Percentiles rank a stretch among this genome's conserved stretches.
Evolutionary conservation across 2,329 filamentous ascomycete genomes (phyloP).

Genomic region (Hirsutella minnesotensis): DNA sequence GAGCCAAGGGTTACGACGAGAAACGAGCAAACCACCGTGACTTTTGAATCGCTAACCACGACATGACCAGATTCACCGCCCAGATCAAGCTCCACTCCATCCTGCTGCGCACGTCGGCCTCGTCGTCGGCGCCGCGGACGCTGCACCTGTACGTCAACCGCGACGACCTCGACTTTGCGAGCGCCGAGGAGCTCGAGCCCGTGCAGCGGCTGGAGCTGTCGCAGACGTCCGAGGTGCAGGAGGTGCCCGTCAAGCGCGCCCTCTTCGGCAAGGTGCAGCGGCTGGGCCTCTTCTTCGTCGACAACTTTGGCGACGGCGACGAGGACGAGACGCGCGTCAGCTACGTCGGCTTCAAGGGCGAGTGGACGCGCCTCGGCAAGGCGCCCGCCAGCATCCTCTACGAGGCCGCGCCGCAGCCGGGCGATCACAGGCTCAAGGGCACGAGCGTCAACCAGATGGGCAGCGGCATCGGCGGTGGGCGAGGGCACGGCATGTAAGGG

Average conservation of each 20-base stretch:
- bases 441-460: constrained; percentile 42
- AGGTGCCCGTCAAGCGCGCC: constrained; percentile 78
- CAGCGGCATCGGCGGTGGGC: constrained; percentile 35
- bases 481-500: constrained; percentile 14
- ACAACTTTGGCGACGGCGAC: constrained; percentile 70
- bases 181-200: constrained; percentile 55
- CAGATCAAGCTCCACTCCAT: constrained; percentile 89
- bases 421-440: constrained; percentile 64
- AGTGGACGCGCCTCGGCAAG: constrained; percentile 73
- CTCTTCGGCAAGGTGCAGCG: constrained; percentile 78
- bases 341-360: constrained; percentile 88
- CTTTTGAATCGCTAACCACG: no score
- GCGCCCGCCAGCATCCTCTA: constrained; percentile 74
- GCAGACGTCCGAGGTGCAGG: constrained; percentile 71
- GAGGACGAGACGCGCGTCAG: constrained; percentile 68
- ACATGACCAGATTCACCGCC: constrained; percentile 63
- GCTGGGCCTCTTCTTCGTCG: constrained; percentile 77
- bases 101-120: constrained; percentile 67
- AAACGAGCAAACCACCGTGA: no score
- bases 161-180: constrained; percentile 73
- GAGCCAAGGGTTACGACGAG: no score
- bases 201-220: constrained; percentile 69
- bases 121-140: constrained; percentile 62
- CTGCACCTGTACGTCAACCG: constrained; percentile 83
- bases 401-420: constrained; percentile 85